Percentiles rank a stretch among this genome's conserved stretches.
Conservation (phyloP, 73 alveolate species). For the Stentor coeruleus region DNA sequence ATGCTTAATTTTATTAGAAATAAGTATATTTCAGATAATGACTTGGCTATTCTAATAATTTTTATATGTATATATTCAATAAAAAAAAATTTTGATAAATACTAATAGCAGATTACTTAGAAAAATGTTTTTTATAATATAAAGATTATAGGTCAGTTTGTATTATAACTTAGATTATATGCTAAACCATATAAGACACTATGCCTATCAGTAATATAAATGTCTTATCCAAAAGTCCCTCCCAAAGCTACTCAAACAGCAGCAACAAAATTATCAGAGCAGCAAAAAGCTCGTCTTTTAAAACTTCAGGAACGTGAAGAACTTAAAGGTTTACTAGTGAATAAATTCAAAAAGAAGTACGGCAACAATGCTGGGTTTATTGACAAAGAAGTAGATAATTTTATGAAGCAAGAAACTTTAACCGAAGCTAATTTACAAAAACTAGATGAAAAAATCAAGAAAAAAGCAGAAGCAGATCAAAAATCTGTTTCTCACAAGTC, state of each 20-base stretch:
- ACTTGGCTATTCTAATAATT: too few species aligned
- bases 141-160: too few species aligned
- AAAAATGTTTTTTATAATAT: too few species aligned
- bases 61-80: too few species aligned
- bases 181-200: too few species aligned
- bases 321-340: neutral
- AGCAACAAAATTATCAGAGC: neutral
- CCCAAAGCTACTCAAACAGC: neutral
- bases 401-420: neutral
- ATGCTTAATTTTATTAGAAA: too few species aligned
- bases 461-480: too few species aligned
- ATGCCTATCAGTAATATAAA: neutral
- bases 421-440: neutral
- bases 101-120: too few species aligned
- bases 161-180: too few species aligned
- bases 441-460: neutral
- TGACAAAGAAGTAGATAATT: conserved; percentile 3
- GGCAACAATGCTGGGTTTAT: neutral
- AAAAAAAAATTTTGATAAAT: too few species aligned
- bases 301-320: conserved; percentile 13
- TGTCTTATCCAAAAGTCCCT: conserved; percentile 6
- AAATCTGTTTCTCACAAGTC: too few species aligned
- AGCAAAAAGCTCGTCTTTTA: neutral
- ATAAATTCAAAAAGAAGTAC: neutral
- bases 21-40: too few species aligned